Percentiles rank a stretch among this genome's conserved stretches.
These are phyloP conservation scores for Cordyceps pruinosa DNA, from an alignment of 2,329 filamentous ascomycete genomes.

Conservation along the genomic window DNA sequence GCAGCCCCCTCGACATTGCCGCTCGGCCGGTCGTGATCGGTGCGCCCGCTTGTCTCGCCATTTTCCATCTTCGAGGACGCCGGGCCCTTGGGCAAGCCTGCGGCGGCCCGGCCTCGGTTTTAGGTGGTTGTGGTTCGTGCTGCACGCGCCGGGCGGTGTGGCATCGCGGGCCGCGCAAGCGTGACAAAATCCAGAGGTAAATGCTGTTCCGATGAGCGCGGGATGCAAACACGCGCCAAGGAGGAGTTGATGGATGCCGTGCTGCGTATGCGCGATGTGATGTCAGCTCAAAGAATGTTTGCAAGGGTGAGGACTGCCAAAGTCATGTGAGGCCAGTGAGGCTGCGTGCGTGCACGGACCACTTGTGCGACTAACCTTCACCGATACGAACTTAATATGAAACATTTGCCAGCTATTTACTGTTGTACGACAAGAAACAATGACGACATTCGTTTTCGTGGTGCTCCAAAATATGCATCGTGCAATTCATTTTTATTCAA, in stretches of 20 bases:
- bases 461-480: background rate
- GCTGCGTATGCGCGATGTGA: slow-evolving; percentile 7
- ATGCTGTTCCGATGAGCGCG: background rate
- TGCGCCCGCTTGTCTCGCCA: slow-evolving; percentile 46
- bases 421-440: background rate
- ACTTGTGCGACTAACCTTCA: slow-evolving; percentile 3
- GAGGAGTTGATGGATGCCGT: background rate
- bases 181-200: background rate
- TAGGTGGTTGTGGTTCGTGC: background rate
- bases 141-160: background rate
- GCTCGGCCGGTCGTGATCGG: slow-evolving; percentile 46
- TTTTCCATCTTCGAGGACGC: slow-evolving; percentile 47
- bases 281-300: slow-evolving; percentile 12
- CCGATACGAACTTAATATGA: background rate
- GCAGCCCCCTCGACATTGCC: slow-evolving; percentile 39
- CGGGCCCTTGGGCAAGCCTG: slow-evolving; percentile 37
- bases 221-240: background rate
- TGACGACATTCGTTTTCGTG: background rate
- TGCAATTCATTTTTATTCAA: slow-evolving; percentile 1
- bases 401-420: background rate
- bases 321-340: slow-evolving; percentile 26
- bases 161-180: slow-evolving; percentile 1
- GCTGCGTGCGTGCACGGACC: slow-evolving; percentile 20
- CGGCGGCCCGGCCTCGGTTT: background rate
- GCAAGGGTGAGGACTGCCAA: slow-evolving; percentile 5